These are phyloP conservation scores for Cerrena zonata DNA, from an alignment of 1,284 basidiomycete species.

Conservation along the genomic window DNA sequence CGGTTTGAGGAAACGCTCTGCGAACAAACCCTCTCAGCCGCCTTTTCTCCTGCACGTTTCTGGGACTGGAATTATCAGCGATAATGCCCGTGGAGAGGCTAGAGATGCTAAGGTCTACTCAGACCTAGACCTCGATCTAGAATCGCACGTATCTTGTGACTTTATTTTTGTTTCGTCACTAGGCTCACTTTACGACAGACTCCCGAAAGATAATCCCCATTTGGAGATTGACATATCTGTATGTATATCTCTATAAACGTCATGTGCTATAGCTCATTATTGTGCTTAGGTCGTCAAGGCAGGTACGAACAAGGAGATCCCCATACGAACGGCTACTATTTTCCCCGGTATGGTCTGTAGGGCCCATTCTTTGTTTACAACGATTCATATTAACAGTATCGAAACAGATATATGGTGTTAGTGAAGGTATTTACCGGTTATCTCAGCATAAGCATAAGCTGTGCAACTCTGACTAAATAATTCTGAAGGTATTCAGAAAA, in stretches of 20 bases:
- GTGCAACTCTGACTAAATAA: background rate
- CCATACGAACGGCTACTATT: conserved; percentile 38
- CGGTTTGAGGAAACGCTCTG: conserved; percentile 33
- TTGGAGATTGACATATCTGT: conserved; percentile 32
- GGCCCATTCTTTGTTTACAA: background rate
- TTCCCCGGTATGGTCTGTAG: conserved; percentile 21
- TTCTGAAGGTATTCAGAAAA: conserved; percentile 27
- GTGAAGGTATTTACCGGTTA: conserved; percentile 25
- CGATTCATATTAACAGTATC: too few relatives aligned
- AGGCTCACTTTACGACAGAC: conserved; percentile 11
- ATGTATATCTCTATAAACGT: too few relatives aligned
- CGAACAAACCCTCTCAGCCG: conserved; percentile 29
- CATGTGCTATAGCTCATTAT: background rate
- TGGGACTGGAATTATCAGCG: conserved; percentile 33
- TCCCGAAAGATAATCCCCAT: conserved; percentile 27
- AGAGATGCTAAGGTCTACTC: too few relatives aligned
- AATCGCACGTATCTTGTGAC: too few relatives aligned
- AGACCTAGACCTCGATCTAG: too few relatives aligned
- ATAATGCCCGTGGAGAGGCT: conserved; percentile 36
- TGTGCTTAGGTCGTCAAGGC: conserved; percentile 30
- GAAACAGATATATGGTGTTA: conserved; percentile 35
- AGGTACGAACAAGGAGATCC: conserved; percentile 34
- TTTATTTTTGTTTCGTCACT: too few relatives aligned
- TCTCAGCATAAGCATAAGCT: background rate
- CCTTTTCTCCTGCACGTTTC: conserved; percentile 40